Base-by-base conservation (phyloP, 345 rosid genomes). In the Syzygium aromaticum region DNA sequence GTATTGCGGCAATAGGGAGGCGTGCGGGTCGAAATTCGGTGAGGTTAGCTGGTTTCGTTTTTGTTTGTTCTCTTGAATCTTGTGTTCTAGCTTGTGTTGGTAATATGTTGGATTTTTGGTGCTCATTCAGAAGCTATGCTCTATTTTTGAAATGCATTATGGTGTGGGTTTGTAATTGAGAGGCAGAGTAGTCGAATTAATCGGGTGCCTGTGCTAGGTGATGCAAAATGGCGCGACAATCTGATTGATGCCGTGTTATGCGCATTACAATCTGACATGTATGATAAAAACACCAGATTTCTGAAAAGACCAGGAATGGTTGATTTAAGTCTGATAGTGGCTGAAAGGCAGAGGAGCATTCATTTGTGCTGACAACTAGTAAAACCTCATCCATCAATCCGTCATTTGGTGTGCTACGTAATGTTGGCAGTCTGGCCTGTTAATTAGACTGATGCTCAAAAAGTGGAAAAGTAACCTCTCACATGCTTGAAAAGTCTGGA, bases 21-120 rank as follows among this genome's bases (percentile, higher is more conserved):
- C 94, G 86, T 97, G 99, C 61, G 98, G 99, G 64, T 91, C 95
- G 1, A 93, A 94, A 92, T 96, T 93, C 88, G 99, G 99, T 27
- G 98, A 97, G 99, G 99, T 97, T 51, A 86, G 94, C 85, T 84
- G 84, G 49, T 56, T 61, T 43, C 86, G 87, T 15, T 17, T 40
- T n/a, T 15, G 15, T 33, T 43, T 43, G 56, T 23, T 38, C 33
- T 27, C 49, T 86, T 64, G 25, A 3, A 84, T 86, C 27, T 59
- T 33, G 28, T 86, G 25, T 21, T 84, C 30, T 61, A 21, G 52
- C 64, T 16, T 40, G 84, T 63, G 84, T 89, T 64, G 84, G 52
- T 27, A 52, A 84, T 33, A 49, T 56, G 28, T 54, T 21, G 82
- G 84, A 15, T 83, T 52, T 84, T 51, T 46, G 46, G 53, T 63